These are phyloP conservation scores for Davidsoniella neocaledoniae DNA, from an alignment of 2,329 filamentous ascomycete species.

Conservation along the genomic window DNA sequence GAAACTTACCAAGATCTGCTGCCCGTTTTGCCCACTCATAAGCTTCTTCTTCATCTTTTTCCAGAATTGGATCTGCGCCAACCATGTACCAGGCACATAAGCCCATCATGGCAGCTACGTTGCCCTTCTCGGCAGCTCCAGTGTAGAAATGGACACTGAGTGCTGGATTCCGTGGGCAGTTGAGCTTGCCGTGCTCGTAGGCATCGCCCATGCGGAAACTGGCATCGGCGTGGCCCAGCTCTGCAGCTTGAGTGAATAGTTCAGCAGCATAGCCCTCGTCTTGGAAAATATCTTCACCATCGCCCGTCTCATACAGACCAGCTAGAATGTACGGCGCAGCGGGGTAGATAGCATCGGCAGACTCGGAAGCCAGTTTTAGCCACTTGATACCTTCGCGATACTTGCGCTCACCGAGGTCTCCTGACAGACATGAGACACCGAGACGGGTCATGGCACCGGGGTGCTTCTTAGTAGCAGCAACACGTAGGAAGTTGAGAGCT, in stretches of 20 bases:
- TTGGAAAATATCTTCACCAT: slow-evolving; percentile 82
- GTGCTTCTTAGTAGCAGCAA: slow-evolving; percentile 82
- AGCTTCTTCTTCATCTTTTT: slow-evolving; percentile 89
- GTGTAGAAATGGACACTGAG: slow-evolving; percentile 97
- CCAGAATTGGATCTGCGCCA: slow-evolving; percentile 76
- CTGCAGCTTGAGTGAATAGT: slow-evolving; percentile 84
- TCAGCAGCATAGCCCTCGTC: slow-evolving; percentile 85
- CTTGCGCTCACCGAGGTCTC: slow-evolving; percentile 72
- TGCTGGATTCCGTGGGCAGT: slow-evolving; percentile 78
- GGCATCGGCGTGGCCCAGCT: slow-evolving; percentile 75
- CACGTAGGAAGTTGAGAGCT: slow-evolving; percentile 82
- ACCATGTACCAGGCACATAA: slow-evolving; percentile 98
- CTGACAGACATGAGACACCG: slow-evolving; percentile 74
- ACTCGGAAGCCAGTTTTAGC: slow-evolving; percentile 83
- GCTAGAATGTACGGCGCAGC: slow-evolving; percentile 82
- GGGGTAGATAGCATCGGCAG: slow-evolving; percentile 84
- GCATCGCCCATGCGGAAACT: slow-evolving; percentile 85
- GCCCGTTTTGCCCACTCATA: slow-evolving; percentile 90
- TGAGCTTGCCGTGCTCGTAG: slow-evolving; percentile 80
- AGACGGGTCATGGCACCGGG: slow-evolving; percentile 88
- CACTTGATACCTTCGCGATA: slow-evolving; percentile 91
- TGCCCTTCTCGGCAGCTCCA: slow-evolving; percentile 67
- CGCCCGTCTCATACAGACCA: slow-evolving; percentile 78
- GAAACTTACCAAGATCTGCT: slow-evolving; percentile 60
- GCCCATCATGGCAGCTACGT: slow-evolving; percentile 89